Evolutionary conservation across 202 grass and related monocot genomes (phyloP).

Genomic region (Setaria viridis): DNA sequence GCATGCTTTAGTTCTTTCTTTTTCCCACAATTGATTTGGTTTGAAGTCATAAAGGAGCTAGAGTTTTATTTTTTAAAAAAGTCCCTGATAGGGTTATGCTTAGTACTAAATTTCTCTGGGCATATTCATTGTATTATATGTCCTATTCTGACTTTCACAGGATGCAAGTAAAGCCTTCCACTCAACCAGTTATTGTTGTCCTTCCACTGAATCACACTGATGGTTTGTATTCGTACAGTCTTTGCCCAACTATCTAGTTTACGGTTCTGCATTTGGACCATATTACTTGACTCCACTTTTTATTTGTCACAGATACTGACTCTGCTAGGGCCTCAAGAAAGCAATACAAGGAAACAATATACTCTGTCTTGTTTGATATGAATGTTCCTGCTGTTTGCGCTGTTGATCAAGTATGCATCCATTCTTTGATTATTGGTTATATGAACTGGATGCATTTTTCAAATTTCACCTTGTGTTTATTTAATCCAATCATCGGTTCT

Average conservation of each 20-base stretch:
- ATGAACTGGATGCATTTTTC: conserved; percentile 15
- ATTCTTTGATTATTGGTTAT: conserved; percentile 7
- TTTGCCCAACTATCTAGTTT: conserved; percentile 12
- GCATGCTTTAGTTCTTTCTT: neutral
- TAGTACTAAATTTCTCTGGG: neutral
- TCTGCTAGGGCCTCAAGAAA: conserved; percentile 89
- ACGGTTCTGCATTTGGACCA: neutral
- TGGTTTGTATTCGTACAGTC: conserved; percentile 59
- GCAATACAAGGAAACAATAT: conserved; percentile 83
- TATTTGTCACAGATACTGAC: conserved; percentile 76
- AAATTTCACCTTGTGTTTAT: conserved; percentile 5
- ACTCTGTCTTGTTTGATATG: conserved; percentile 92
- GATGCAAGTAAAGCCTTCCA: conserved; percentile 93
- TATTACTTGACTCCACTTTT: neutral
- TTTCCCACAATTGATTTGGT: neutral
- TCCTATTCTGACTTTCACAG: conserved; percentile 46
- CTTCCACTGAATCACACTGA: conserved; percentile 92
- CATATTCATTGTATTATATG: neutral
- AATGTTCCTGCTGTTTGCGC: conserved; percentile 94
- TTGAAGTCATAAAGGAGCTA: neutral
- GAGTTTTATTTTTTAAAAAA: neutral
- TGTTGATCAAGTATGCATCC: conserved; percentile 76
- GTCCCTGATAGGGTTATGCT: neutral
- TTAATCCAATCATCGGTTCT: neutral
- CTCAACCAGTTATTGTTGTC: conserved; percentile 81